phyloP scores from a whole-genome alignment of 495 filamentous ascomycete species.

The Xylaria flabelliformis region DNA sequence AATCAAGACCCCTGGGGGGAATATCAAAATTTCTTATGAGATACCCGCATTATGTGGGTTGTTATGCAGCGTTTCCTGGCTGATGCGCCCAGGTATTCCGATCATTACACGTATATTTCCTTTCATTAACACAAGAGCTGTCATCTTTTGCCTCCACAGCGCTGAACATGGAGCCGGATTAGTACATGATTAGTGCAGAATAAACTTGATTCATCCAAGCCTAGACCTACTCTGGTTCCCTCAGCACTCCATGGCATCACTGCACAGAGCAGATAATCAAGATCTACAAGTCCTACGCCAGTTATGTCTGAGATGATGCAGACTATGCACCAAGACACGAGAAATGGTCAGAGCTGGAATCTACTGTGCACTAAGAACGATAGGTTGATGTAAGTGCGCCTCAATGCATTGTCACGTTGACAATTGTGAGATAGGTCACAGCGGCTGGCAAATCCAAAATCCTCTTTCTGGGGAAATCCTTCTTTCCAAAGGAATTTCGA shows the following conservation, averaged over 20 bases:
- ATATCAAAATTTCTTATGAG: conserved; percentile 15
- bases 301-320: background rate
- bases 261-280: conserved; percentile 3
- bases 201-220: conserved; percentile 20
- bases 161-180: conserved; percentile 1
- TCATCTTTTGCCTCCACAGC: conserved; percentile 1
- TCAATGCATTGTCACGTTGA: background rate
- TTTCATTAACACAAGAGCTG: background rate
- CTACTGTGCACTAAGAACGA: conserved; percentile 9
- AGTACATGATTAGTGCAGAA: background rate
- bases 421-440: background rate
- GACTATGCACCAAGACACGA: conserved; percentile 9
- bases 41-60: conserved; percentile 15
- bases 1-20: background rate
- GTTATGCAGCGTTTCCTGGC: conserved; percentile 14
- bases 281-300: conserved; percentile 17
- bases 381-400: conserved; percentile 12
- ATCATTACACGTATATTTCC: background rate
- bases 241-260: background rate
- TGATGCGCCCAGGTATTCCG: conserved; percentile 1
- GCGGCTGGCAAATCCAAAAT: background rate
- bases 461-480: too few species aligned
- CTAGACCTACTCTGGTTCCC: background rate
- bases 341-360: background rate
- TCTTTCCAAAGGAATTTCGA: background rate